Evolutionary conservation across 805 yeast genomes (phyloP).

Genomic region (Pichia gijzeniarum): DNA sequence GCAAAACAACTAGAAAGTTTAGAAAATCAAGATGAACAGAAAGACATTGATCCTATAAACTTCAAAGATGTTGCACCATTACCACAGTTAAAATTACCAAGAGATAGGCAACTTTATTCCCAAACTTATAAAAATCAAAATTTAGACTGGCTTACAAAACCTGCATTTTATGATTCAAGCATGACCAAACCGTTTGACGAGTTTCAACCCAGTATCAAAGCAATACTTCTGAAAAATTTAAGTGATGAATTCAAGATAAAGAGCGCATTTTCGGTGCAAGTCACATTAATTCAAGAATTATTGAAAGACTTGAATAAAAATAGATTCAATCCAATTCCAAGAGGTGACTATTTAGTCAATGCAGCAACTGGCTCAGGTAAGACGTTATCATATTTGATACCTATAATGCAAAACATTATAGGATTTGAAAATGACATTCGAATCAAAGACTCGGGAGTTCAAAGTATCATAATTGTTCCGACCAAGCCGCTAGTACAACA

Average conservation of each 20-base stretch:
- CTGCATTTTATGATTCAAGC: constrained; percentile 48
- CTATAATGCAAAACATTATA: constrained; percentile 65
- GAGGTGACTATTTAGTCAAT: constrained; percentile 79
- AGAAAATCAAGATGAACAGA: constrained; percentile 15
- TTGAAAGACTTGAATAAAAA: constrained; percentile 37
- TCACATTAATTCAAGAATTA: constrained; percentile 52
- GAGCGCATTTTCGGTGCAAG: constrained; percentile 73
- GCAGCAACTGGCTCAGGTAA: constrained; percentile 97
- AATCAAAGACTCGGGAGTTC: constrained; percentile 42
- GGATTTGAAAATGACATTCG: constrained; percentile 13
- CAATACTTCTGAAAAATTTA: constrained; percentile 42
- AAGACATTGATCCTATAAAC: constrained; percentile 22
- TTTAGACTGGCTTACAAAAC: constrained; percentile 63
- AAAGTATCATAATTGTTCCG: constrained; percentile 82
- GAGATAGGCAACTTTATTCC: constrained; percentile 38
- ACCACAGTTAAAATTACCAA: constrained; percentile 76
- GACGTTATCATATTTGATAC: constrained; percentile 82
- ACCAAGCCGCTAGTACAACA: constrained; percentile 84
- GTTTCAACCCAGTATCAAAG: constrained; percentile 38
- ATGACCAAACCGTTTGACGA: constrained; percentile 41
- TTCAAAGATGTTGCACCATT: constrained; percentile 55
- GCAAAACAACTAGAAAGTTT: constrained; percentile 19
- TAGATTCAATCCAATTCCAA: constrained; percentile 42
- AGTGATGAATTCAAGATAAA: constrained; percentile 35
- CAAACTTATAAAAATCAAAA: constrained; percentile 30